Evolutionary conservation across 2,329 filamentous ascomycete species (phyloP), one percentile per base, ranked within the genome.

Genomic region (Aaosphaeria pasadenensis): DNA sequence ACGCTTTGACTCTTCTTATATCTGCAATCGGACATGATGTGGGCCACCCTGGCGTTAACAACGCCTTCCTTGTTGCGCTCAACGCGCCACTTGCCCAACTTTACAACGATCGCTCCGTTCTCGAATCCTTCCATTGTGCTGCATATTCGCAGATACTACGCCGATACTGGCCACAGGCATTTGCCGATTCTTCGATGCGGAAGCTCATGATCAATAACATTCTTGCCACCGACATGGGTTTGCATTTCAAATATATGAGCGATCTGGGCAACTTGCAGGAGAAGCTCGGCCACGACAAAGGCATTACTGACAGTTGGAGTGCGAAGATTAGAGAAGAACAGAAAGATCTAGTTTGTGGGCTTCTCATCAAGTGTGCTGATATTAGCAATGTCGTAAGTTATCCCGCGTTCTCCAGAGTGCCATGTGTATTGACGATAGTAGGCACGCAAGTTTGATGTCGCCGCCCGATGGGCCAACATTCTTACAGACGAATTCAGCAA

Each of bases 1-100:
- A 97, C 69, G 89, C 88, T 5, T 77, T 99, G 45, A 92, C 91
- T 0, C 80, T 99, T 3, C 79, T 99, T 41, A 87, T 97, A 55
- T 92, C 92, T 6, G 94, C 94, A n/a, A 95, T 99, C 62, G 94
- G 94, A 39, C 94, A 99, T 60, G 94, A 99, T 67, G 94, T 97
- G 36, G 94, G 94, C 24, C 94, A 99, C 66, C 94, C 94, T 0
- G 94, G 94, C 47, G 94, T 99, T 62, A 99, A 97, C 74, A 99
- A 99, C 67, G 91, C 92, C 30, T 99, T 99, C 66, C 77, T 99
- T 5, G 85, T 96, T 13, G 91, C 89, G 31, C 81, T 96, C 31
- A 96, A 96, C 66, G 89, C 94, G 13, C 92, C 94, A 1, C 77
- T 99, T 30, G 94, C 94, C 9, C 91, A 96, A 69, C 78, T 97